Conservation (phyloP, 169 alveolate species). For the Plasmodium cynomolgi region DNA sequence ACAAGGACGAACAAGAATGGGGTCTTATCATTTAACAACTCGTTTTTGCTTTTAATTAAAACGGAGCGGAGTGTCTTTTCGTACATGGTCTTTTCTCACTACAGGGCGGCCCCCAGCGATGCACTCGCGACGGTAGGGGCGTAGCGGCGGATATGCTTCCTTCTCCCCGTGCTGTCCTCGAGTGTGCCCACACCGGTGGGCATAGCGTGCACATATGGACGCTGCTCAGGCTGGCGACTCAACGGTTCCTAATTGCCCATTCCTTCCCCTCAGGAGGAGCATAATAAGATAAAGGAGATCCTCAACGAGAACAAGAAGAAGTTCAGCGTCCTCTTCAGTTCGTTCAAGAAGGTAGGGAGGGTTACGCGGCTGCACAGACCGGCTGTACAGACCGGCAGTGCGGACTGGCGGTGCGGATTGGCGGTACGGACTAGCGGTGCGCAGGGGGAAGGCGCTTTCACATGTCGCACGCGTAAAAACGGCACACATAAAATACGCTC, state of each 20-base stretch:
- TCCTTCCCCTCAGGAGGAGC: slow-evolving; percentile 17
- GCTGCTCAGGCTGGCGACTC: neutral
- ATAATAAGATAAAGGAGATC: slow-evolving; percentile 31
- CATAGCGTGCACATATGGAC: neutral
- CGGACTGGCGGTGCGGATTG: neutral
- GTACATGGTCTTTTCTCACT: slow-evolving; percentile 35
- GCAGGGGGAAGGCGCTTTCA: neutral
- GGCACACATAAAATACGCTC: neutral
- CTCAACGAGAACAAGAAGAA: slow-evolving; percentile 45
- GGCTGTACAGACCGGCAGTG: neutral
- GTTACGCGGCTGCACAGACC: neutral
- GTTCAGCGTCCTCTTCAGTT: slow-evolving; percentile 39
- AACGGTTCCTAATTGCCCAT: neutral
- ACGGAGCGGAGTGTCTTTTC: slow-evolving; percentile 33
- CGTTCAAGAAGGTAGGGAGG: slow-evolving; percentile 41
- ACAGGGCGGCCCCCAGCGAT: neutral
- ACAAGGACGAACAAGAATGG: slow-evolving; percentile 21
- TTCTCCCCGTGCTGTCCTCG: neutral
- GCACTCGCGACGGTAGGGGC: slow-evolving; percentile 1
- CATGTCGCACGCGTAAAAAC: neutral
- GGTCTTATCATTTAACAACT: neutral
- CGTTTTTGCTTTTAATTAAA: slow-evolving; percentile 28
- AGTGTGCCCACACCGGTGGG: neutral
- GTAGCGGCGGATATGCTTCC: neutral
- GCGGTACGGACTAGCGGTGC: neutral